These are phyloP conservation scores for Calonectria naviculata DNA, from an alignment of 2,329 filamentous ascomycete species.

Conservation along the genomic window DNA sequence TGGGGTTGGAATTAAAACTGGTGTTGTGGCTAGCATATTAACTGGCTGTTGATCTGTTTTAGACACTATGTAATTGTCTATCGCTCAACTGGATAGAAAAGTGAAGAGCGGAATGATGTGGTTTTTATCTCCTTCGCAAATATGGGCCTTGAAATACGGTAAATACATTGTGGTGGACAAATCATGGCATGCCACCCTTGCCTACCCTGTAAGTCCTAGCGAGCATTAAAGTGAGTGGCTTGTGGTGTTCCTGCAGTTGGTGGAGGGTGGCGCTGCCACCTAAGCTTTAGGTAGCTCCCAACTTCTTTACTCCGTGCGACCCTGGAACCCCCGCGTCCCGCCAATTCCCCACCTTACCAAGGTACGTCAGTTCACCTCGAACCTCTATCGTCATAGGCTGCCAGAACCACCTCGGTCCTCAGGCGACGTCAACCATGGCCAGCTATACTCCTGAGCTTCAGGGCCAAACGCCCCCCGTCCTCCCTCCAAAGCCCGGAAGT, in stretches of 20 bases:
- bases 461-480: slow-evolving; percentile 67
- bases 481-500: slow-evolving; percentile 77
- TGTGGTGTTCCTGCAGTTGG: not conserved
- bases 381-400: slow-evolving; percentile 10
- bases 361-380: slow-evolving; percentile 8
- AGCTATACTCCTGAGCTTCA: slow-evolving; percentile 43
- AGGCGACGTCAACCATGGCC: slow-evolving; percentile 34
- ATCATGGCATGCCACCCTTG: too few species aligned
- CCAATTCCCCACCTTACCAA: slow-evolving; percentile 20
- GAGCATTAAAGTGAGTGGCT: not conserved
- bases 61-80: too few species aligned
- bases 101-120: too few species aligned
- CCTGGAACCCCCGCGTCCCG: slow-evolving; percentile 27
- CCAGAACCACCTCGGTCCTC: not conserved
- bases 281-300: not conserved
- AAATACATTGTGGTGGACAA: not conserved
- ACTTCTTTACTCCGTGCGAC: not conserved
- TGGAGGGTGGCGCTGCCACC: not conserved
- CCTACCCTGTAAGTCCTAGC: not conserved
- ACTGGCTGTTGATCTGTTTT: too few species aligned
- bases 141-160: not conserved
- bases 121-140: too few species aligned
- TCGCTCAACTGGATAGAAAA: too few species aligned
- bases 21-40: too few species aligned
- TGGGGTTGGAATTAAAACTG: too few species aligned